phyloP scores from a whole-genome alignment of 768 basidiomycete genomes.

The Hygrocybe coccinea region DNA sequence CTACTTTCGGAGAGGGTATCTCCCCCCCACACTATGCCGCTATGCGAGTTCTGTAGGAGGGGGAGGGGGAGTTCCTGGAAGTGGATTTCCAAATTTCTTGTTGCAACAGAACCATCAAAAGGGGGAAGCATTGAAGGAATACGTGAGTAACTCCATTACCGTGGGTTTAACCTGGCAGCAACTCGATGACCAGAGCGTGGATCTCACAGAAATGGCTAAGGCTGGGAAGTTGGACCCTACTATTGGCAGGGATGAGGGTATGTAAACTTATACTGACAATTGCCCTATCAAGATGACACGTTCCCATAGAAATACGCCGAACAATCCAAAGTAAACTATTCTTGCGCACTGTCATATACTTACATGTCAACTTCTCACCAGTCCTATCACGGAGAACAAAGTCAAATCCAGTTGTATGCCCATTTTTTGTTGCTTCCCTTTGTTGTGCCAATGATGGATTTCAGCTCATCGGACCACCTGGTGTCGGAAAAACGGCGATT shows the following conservation, averaged over 20 bases:
- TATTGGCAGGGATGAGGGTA: conserved; percentile 84
- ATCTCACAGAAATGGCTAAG: conserved; percentile 78
- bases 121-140: conserved; percentile 84
- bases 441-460: neutral
- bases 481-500: conserved; percentile 91
- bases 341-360: neutral
- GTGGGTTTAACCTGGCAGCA: neutral
- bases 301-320: conserved; percentile 65
- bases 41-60: conserved; percentile 15
- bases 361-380: conserved; percentile 21
- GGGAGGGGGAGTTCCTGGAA: conserved; percentile 49
- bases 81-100: conserved; percentile 58
- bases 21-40: neutral
- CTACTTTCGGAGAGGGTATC: neutral
- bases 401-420: conserved; percentile 79
- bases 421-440: neutral
- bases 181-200: conserved; percentile 53
- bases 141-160: conserved; percentile 28
- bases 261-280: conserved; percentile 8
- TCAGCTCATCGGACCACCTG: conserved; percentile 78
- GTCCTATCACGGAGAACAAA: conserved; percentile 87
- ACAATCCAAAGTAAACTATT: conserved; percentile 77
- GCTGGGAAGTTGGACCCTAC: conserved; percentile 86
- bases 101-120: conserved; percentile 63
- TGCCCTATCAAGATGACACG: neutral